A percentile compares a stretch with the other conserved stretches of the same genome.
Conservation (phyloP, 164 flowering plant genomes). For the Nelumbo lutea region DNA sequence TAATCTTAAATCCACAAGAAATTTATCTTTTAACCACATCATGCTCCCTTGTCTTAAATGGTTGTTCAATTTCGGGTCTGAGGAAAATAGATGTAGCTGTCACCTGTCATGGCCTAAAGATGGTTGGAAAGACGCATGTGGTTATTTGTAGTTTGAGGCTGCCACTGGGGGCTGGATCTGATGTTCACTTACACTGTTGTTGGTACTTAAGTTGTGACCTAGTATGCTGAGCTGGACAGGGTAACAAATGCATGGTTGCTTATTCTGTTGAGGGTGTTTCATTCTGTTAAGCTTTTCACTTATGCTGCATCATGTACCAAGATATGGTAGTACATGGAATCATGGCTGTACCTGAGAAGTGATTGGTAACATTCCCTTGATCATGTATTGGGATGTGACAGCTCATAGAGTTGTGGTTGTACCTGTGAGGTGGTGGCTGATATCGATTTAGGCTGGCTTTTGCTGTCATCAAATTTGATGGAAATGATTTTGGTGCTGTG, state of each 20-base stretch:
- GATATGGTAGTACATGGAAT: conserved; percentile 27
- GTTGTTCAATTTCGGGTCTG: background rate
- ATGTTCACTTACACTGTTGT: background rate
- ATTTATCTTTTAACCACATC: conserved; percentile 19
- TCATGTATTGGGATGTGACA: background rate
- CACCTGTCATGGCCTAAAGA: conserved; percentile 16
- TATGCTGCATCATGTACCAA: conserved; percentile 19
- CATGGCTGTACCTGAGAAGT: conserved; percentile 30
- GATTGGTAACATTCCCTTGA: conserved; percentile 11
- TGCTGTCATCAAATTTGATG: conserved; percentile 3
- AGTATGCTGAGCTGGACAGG: conserved; percentile 13
- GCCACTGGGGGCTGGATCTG: conserved; percentile 3
- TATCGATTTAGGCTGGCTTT: conserved; percentile 11
- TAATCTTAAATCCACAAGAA: conserved; percentile 21
- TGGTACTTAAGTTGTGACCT: conserved; percentile 5
- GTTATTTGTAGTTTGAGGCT: conserved; percentile 21
- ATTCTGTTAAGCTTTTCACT: conserved; percentile 9
- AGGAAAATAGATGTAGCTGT: background rate
- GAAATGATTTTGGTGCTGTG: conserved; percentile 7
- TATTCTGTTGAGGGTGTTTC: conserved; percentile 5
- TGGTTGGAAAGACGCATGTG: conserved; percentile 7
- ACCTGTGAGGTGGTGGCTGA: background rate
- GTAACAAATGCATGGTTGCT: conserved; percentile 7
- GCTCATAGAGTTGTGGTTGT: background rate
- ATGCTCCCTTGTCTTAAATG: conserved; percentile 8